These are phyloP conservation scores for Leptodermis oblonga DNA, from an alignment of 257 asterid genomes.

Conservation along the genomic window DNA sequence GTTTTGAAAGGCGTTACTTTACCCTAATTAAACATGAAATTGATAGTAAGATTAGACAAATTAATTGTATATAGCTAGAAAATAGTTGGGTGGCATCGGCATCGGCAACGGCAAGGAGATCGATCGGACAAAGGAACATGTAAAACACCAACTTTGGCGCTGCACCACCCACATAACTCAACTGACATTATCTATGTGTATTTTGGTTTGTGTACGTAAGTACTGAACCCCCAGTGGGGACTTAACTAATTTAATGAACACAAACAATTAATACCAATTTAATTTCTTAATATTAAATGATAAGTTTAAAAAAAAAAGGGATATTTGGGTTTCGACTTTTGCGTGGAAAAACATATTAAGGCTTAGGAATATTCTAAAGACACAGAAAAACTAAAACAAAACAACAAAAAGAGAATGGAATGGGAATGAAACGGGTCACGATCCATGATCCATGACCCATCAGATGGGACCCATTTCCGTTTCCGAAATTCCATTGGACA, in stretches of 20 bases:
- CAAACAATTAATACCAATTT: not conserved
- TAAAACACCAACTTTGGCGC: slow-evolving; percentile 10
- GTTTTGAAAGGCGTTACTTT: no score
- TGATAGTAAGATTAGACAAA: not conserved
- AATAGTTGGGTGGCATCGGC: not conserved
- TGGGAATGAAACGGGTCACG: slow-evolving; percentile 23
- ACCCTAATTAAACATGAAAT: no score
- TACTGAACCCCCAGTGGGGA: not conserved
- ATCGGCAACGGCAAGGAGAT: no score
- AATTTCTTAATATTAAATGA: no score
- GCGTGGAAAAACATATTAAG: not conserved
- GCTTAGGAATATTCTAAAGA: slow-evolving; percentile 1
- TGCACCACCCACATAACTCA: not conserved
- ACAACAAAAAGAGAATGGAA: slow-evolving; percentile 15
- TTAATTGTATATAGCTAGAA: no score
- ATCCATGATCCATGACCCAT: no score
- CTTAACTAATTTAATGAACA: not conserved
- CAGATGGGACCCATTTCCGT: slow-evolving; percentile 17
- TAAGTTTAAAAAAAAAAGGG: not conserved
- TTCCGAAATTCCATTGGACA: slow-evolving; percentile 41
- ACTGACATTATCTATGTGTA: not conserved
- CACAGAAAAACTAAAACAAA: slow-evolving; percentile 1
- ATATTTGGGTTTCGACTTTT: not conserved
- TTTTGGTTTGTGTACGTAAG: not conserved
- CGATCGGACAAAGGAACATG: slow-evolving; percentile 5